Evolutionary conservation across 257 asterid genomes (phyloP).

Genomic region (Solanum acaule): DNA sequence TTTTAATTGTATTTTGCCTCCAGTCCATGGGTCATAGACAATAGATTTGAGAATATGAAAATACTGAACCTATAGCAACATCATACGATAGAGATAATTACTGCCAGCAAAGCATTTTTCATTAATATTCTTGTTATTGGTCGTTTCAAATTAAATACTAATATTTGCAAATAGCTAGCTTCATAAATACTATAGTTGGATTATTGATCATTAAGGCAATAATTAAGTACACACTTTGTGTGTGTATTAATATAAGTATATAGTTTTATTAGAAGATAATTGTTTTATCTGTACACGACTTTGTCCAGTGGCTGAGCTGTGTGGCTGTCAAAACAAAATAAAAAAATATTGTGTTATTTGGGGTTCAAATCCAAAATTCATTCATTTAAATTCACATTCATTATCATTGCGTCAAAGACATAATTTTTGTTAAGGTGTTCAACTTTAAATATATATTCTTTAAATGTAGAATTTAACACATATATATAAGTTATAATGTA

Average conservation of each 20-base stretch:
- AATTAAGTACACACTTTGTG: neutral
- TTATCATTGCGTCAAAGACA: fast-evolving
- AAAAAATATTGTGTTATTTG: no score
- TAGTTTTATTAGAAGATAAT: no score
- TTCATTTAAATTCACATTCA: neutral
- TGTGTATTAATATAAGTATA: neutral
- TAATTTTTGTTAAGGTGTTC: no score
- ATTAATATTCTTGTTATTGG: neutral
- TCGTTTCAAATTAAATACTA: neutral
- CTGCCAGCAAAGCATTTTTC: neutral
- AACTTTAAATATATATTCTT: no score
- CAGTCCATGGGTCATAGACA: neutral
- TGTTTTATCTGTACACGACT: neutral
- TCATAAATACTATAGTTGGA: neutral
- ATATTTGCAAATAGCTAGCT: neutral
- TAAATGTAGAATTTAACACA: no score
- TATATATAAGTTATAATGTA: no score
- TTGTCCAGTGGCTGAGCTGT: no score
- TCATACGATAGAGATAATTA: neutral
- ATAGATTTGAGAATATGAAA: neutral
- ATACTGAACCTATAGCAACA: neutral
- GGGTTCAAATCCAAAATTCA: fast-evolving
- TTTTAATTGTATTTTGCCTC: neutral
- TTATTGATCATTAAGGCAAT: neutral
- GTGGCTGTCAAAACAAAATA: no score